Conservation (phyloP, 495 filamentous ascomycete species). For the Tricharina praecox region DNA sequence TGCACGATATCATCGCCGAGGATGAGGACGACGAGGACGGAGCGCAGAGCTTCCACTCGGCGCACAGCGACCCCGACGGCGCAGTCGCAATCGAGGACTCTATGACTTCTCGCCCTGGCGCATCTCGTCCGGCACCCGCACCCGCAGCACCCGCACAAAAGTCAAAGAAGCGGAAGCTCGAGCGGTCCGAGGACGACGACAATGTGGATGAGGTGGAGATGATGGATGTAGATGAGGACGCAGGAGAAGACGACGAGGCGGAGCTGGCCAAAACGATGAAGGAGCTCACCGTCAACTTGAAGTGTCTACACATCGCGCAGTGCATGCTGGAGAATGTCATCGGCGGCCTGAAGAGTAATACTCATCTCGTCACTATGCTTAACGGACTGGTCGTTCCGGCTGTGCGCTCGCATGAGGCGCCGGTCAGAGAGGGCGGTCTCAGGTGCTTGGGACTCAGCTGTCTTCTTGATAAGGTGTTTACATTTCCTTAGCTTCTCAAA, state of each 20-base stretch:
- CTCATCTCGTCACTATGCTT: conserved; percentile 77
- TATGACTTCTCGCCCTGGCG: conserved; percentile 13
- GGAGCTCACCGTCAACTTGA: conserved; percentile 93
- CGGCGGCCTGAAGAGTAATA: conserved; percentile 68
- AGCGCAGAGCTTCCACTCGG: conserved; percentile 83
- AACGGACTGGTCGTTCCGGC: conserved; percentile 94
- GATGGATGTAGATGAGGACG: conserved; percentile 31
- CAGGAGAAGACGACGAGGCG: conserved; percentile 48
- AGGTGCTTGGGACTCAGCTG: conserved; percentile 80
- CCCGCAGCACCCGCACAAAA: not conserved
- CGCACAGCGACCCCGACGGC: conserved; percentile 68
- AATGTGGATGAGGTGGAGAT: conserved; percentile 18
- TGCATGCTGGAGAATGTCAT: conserved; percentile 90
- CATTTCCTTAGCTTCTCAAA: not conserved
- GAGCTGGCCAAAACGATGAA: conserved; percentile 64
- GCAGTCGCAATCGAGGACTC: conserved; percentile 42
- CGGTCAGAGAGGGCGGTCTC: conserved; percentile 77
- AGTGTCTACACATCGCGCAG: conserved; percentile 91
- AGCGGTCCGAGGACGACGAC: not conserved
- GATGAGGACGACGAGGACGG: conserved; percentile 33
- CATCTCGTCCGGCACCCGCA: too few species aligned
- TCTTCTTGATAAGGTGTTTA: conserved; percentile 60
- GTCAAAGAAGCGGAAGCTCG: conserved; percentile 2
- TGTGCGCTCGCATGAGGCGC: conserved; percentile 79
- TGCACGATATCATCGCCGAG: conserved; percentile 74